Base-by-base conservation (phyloP, 2,329 filamentous ascomycete species). In the Westerdykella ornata region DNA sequence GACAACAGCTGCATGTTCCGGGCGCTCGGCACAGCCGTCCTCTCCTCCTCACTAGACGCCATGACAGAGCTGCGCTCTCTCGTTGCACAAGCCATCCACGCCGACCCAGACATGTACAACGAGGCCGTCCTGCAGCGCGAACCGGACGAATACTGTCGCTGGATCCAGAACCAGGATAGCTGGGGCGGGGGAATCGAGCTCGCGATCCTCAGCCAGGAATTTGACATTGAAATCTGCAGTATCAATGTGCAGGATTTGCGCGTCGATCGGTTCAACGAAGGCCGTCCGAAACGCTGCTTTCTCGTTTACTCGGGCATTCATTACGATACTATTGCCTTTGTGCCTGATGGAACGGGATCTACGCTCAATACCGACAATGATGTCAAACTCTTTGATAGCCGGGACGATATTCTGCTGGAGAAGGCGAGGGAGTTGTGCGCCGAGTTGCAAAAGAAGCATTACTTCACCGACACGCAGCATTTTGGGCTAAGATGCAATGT, bases 1-100 rank as follows among this genome's bases (percentile, higher is more conserved):
- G 90, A 97, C 66, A 96, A 96, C 66, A 88, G 82, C 44, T 97
- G 90, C 68, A 81, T 97, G 57, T 97, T 96, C 67, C 85, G 88
- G 19, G 89, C 90, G 0, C 81, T 97, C 35, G 85, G 86, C 13
- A 84, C 82, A 40, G 85, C 85, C 3, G 75, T 94, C n/a, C 78
- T 87, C 37, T 76, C 78, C 22, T 62, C 63, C 8, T 72, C 73
- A 1, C 73, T 84, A 53, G 80, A 83, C 48, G 73, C 74, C 7
- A 84, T 85, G 79, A 78, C 73, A 0, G 82, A 85, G 54, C 73
- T 96, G 14, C 81, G 89, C 41, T 81, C 77, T 12, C 74, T 94
- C 47, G 82, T 95, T 15, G 88, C 86, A 2, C 78, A 84, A 38
- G 80, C 80, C 37, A 96, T 97, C 44, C 80, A 85, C 51, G 71